Percentiles rank a stretch among this genome's conserved stretches.
Evolutionary conservation across 805 yeast genomes (phyloP).

Genomic region (Nakazawaea holstii): DNA sequence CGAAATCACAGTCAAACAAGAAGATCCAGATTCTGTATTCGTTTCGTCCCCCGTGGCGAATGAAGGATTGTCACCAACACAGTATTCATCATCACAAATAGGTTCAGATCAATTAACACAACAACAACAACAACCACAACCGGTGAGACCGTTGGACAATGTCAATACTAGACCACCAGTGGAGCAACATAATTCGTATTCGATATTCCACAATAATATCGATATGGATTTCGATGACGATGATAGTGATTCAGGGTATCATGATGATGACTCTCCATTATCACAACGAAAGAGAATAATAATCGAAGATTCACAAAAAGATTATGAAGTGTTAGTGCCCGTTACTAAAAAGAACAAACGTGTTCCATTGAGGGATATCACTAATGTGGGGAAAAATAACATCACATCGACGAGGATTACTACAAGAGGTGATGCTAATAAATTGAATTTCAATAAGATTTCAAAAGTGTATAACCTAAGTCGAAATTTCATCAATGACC

Average conservation of each 20-base stretch:
- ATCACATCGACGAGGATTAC: no score
- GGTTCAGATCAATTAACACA: not conserved
- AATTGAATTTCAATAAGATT: not conserved
- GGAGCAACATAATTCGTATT: not conserved
- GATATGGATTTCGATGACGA: constrained; percentile 5
- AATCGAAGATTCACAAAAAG: constrained; percentile 7
- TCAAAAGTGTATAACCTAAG: constrained; percentile 17
- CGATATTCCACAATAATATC: constrained; percentile 6
- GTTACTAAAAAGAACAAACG: not conserved
- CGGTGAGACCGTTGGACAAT: no score
- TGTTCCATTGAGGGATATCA: constrained; percentile 7
- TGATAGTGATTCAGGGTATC: not conserved
- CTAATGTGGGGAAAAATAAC: not conserved
- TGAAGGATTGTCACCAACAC: not conserved
- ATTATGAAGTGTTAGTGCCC: constrained; percentile 1
- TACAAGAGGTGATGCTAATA: not conserved
- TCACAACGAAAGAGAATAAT: not conserved
- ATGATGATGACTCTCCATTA: constrained; percentile 1
- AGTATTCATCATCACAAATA: not conserved
- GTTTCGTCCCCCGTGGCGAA: not conserved
- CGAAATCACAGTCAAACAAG: not conserved
- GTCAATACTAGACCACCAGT: no score
- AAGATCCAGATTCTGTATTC: not conserved
- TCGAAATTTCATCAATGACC: constrained; percentile 18
- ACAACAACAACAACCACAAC: no score